These are phyloP conservation scores for Fusarium burgessii DNA, from an alignment of 2,329 filamentous ascomycete species.

Conservation along the genomic window DNA sequence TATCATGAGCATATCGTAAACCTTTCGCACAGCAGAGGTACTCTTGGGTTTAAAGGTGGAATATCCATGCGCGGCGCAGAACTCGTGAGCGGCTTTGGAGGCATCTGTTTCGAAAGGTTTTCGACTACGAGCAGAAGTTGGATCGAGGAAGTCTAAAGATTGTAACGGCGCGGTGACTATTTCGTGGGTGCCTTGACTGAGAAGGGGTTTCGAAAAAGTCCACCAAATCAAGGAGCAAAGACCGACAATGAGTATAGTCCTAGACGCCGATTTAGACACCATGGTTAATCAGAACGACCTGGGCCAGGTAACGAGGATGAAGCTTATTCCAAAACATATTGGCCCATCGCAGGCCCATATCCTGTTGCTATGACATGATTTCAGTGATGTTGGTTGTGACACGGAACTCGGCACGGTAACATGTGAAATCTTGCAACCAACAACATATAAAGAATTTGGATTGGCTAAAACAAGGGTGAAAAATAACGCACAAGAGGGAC, in stretches of 20 bases:
- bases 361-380: neutral
- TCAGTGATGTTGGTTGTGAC: neutral
- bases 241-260: neutral
- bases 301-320: neutral
- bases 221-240: neutral
- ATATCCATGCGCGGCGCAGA: constrained; percentile 50
- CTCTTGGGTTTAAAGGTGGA: constrained; percentile 42
- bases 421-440: neutral
- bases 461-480: too few species aligned
- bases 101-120: constrained; percentile 43
- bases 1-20: constrained; percentile 69
- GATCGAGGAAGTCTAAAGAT: constrained; percentile 18
- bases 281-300: neutral
- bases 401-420: neutral
- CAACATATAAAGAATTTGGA: neutral
- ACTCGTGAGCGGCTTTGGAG: constrained; percentile 41
- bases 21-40: constrained; percentile 42
- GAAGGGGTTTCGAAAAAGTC: neutral
- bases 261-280: neutral
- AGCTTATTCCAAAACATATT: neutral
- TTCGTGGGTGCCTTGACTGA: constrained; percentile 20
- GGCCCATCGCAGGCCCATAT: neutral
- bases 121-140: constrained; percentile 17
- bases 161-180: constrained; percentile 25
- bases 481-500: neutral